Conservation (phyloP, 768 basidiomycete genomes). For the Boletus reticulatus region DNA sequence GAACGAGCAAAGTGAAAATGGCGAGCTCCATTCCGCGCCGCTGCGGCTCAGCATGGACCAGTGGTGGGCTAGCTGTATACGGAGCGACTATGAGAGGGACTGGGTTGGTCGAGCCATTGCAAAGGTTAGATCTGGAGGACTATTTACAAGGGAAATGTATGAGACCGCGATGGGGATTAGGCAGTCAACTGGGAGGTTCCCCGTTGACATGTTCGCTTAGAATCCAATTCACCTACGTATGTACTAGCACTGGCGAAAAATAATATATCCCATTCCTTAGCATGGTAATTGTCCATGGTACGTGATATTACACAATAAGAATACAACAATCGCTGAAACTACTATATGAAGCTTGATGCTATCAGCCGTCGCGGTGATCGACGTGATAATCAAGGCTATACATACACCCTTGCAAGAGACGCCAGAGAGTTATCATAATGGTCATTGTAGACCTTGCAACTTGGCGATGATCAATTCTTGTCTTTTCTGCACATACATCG, state of each 20-base stretch:
- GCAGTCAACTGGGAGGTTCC: slow-evolving; percentile 17
- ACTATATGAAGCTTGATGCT: background rate
- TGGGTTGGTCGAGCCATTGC: slow-evolving; percentile 52
- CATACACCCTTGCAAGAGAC: slow-evolving; percentile 9
- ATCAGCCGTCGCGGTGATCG: slow-evolving; percentile 3
- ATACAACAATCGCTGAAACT: slow-evolving; percentile 1
- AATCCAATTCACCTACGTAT: background rate
- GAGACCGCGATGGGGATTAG: slow-evolving; percentile 45
- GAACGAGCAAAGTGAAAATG: slow-evolving; percentile 62
- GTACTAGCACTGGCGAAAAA: background rate
- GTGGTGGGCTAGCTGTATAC: slow-evolving; percentile 77
- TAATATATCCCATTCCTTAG: background rate
- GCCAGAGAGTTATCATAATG: background rate
- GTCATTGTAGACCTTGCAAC: slow-evolving; percentile 41
- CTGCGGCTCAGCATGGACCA: slow-evolving; percentile 66
- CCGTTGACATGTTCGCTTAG: background rate
- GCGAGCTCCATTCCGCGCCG: slow-evolving; percentile 45
- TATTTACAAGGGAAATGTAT: slow-evolving; percentile 61
- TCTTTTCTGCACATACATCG: slow-evolving; percentile 46
- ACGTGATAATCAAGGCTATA: background rate
- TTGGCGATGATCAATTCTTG: slow-evolving; percentile 48
- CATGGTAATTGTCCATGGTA: background rate
- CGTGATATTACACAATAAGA: slow-evolving; percentile 17
- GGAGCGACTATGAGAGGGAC: slow-evolving; percentile 55
- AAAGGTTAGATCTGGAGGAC: slow-evolving; percentile 44